Evolutionary conservation across 371 early-diverging fungal species (phyloP).

Genomic region (Blakeslea trispora): DNA sequence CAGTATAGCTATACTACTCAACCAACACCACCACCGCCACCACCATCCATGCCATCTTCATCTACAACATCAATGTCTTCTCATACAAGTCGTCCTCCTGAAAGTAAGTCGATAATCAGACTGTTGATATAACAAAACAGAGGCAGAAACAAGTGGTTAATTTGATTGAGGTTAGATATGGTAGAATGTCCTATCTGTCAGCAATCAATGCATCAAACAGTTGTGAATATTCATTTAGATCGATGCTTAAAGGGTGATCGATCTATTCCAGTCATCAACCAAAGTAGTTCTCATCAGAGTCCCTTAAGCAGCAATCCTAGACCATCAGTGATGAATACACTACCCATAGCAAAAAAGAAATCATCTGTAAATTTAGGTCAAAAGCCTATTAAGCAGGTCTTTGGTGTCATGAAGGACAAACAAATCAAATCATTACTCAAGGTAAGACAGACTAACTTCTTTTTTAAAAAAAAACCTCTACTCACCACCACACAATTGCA

Average conservation of each 20-base stretch:
- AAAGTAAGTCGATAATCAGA: too few relatives aligned
- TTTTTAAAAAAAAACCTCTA: not conserved
- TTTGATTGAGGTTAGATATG: too few relatives aligned
- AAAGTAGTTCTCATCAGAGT: slow-evolving; percentile 2
- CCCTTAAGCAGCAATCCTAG: too few relatives aligned
- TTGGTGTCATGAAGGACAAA: slow-evolving; percentile 18
- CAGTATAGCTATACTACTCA: too few relatives aligned
- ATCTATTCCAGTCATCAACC: not conserved
- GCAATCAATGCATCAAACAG: slow-evolving; percentile 13
- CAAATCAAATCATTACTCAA: slow-evolving; percentile 8
- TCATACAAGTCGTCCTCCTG: too few relatives aligned
- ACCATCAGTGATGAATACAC: not conserved
- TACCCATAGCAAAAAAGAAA: not conserved
- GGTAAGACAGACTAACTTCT: too few relatives aligned
- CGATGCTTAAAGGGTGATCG: slow-evolving; percentile 22
- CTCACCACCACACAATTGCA: too few relatives aligned
- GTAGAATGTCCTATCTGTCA: slow-evolving; percentile 27
- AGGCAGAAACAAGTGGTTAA: too few relatives aligned
- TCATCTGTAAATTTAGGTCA: slow-evolving; percentile 10
- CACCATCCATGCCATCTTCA: too few relatives aligned
- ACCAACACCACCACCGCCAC: too few relatives aligned
- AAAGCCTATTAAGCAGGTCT: slow-evolving; percentile 13
- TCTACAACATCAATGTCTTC: too few relatives aligned
- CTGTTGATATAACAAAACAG: too few relatives aligned
- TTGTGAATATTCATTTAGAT: slow-evolving; percentile 25